Conservation (phyloP, 345 rosid species). For the Stellera chamaejasme region DNA sequence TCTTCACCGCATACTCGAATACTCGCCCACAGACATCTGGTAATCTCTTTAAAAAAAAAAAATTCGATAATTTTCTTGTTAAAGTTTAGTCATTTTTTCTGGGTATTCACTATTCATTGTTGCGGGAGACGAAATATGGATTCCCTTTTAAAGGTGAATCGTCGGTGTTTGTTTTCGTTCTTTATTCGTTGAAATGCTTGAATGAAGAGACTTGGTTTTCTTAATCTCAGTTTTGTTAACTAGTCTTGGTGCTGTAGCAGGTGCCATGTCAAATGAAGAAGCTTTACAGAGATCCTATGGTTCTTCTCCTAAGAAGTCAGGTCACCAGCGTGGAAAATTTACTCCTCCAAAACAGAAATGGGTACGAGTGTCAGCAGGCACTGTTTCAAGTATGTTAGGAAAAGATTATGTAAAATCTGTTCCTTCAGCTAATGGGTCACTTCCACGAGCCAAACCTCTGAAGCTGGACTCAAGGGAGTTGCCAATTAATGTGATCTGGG, state of each 20-base stretch:
- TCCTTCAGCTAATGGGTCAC: slow-evolving; percentile 21
- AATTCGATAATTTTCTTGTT: too few relatives aligned
- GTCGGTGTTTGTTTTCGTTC: too few relatives aligned
- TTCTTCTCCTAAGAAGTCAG: slow-evolving; percentile 9
- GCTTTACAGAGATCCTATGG: slow-evolving; percentile 14
- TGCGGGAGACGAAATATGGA: too few relatives aligned
- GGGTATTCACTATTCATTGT: too few relatives aligned
- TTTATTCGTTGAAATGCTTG: too few relatives aligned
- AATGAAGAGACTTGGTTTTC: too few relatives aligned
- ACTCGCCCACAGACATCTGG: too few relatives aligned
- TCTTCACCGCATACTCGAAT: too few relatives aligned
- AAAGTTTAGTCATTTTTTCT: too few relatives aligned
- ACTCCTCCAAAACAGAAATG: slow-evolving; percentile 28
- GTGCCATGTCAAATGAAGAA: slow-evolving; percentile 9
- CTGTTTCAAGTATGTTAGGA: slow-evolving; percentile 37
- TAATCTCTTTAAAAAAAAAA: too few relatives aligned
- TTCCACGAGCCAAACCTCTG: slow-evolving; percentile 31
- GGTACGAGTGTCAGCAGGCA: slow-evolving; percentile 39
- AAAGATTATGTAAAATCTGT: slow-evolving; percentile 28
- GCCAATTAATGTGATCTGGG: slow-evolving; percentile 28
- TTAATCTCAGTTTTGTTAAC: background rate
- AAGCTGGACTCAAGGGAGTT: slow-evolving; percentile 31
- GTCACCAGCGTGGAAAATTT: slow-evolving; percentile 20
- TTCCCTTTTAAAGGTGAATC: too few relatives aligned
- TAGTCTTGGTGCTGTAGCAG: slow-evolving; percentile 7